Base-by-base conservation (phyloP, 176 grass and related monocot species). In the Sorghum bicolor region DNA sequence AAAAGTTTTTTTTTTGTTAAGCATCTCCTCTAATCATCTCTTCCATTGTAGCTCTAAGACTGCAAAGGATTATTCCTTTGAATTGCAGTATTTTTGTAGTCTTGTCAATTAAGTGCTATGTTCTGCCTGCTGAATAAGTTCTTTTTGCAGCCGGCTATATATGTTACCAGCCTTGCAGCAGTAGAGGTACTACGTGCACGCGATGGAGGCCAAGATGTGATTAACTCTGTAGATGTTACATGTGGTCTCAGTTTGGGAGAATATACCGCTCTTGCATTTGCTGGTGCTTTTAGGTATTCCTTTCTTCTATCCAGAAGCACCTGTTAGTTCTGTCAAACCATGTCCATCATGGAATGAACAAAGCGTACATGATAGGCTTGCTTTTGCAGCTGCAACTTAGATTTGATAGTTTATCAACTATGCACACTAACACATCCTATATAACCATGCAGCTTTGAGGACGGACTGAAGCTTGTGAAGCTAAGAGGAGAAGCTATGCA, bases 401-500 rank as follows among this genome's bases (percentile, higher is more conserved):
- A 12, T 40, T 66, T 28, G 29, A 47, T 52, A 64, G 11, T 37
- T 3, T 53, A 64, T 79, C 10, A 84, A 74, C 11, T 58, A 48
- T 15, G 24, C 78, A 19, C 62, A 57, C 89, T 74, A 80, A 91
- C 70, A 30, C 25, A 39, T 58, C 6, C 16, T 30, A 78, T 43
- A 85, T 60, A 39, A 81, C 70, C 30, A 12, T 82, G 63, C 75
- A 99, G 96, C 81, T 99, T 99, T 90, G 93, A 99, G 80, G 96
- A 99, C 87, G 96, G 96, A 74, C 91, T 99, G 73, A 99, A 96
- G 87, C 93, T 99, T 84, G 96, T 99, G 77, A 99, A 99, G 74
- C 85, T 99, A 73, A 93, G 93, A 92, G 96, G 96, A 75, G 96
- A 99, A 89, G 96, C 96, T 67, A 99, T 96, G 93, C 96, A 99